Base-by-base conservation (phyloP, 2,329 filamentous ascomycete species). In the Dendryphion nanum region DNA sequence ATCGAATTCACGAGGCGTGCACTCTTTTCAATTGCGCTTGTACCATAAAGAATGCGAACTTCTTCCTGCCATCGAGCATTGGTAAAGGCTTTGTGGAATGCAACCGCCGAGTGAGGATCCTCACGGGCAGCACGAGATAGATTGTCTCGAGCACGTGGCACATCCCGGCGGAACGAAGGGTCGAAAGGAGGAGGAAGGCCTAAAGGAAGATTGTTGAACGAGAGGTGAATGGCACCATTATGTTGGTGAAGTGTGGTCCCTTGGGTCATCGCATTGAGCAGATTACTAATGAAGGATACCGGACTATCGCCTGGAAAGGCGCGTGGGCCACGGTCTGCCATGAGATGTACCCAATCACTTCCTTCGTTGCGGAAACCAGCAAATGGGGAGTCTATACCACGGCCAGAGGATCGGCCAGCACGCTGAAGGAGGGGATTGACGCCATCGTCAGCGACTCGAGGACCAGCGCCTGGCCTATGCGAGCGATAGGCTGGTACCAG, bases 1-100 rank as follows among this genome's bases (percentile, higher is more conserved):
- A 98, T 77, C 2, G 81, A 77, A 49, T 79, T 83, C 47, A 83
- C 69, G 13, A 95, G 74, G 37, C 79, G 79, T 43, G 78, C 74
- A 2, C 82, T 78, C 58, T 86, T 86, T 33, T 95, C 89, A 3
- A 78, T 61, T 36, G 83, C 78, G 33, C 70, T 74, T 16, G 73
- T 68, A 18, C 86, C 86, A 64, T 93, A 97, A 1, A 97, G 76
- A 63, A 98, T 82, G 47, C 85, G 83, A 6, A 89, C 84, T 64
- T 97, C 94, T 58, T 96, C 89, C 58, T 86, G 81, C 84, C 94
- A 98, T 44, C 93, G 83, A 37, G 78, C 76, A 38, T 77, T 73
- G 1, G 93, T 97, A 6, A 79, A 75, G 24, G 81, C 79, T 6
- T 88, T 75, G 15, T 76, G 71, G 62, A 97, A 97, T 3, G 81